phyloP scores from a whole-genome alignment of 1,139 yeast species.

The Pichia sp. region DNA sequence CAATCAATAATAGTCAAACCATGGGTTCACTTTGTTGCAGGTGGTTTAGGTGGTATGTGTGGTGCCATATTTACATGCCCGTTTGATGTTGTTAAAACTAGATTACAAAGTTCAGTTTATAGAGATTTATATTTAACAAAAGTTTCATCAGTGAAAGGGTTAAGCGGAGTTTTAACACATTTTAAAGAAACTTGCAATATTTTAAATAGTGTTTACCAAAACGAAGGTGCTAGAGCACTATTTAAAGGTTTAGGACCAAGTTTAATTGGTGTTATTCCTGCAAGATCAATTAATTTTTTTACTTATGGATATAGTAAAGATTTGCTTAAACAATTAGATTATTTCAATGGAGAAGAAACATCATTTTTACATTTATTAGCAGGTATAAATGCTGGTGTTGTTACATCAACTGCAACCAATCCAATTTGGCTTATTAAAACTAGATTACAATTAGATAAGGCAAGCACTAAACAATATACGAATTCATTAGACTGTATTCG shows the following conservation, averaged over 20 bases:
- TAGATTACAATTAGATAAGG: conserved; percentile 81
- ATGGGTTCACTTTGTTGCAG: conserved; percentile 99
- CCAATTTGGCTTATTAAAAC: conserved; percentile 99
- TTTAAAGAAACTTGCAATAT: conserved; percentile 78
- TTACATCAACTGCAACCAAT: conserved; percentile 95
- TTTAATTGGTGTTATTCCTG: conserved; percentile 97
- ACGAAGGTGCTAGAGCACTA: conserved; percentile 80
- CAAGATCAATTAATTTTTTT: conserved; percentile 92
- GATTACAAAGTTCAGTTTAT: conserved; percentile 80
- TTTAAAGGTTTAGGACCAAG: conserved; percentile 97
- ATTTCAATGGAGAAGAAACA: conserved; percentile 75
- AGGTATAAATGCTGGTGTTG: conserved; percentile 92
- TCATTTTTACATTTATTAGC: conserved; percentile 82
- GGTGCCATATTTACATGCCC: conserved; percentile 95
- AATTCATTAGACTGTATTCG: conserved; percentile 82
- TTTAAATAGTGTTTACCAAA: conserved; percentile 56
- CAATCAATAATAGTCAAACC: conserved; percentile 44
- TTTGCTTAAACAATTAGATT: conserved; percentile 45
- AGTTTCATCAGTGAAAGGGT: not conserved
- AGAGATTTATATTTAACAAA: conserved; percentile 26
- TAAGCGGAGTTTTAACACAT: conserved; percentile 37
- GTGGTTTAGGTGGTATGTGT: conserved; percentile 96
- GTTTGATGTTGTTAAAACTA: conserved; percentile 90
- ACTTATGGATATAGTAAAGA: conserved; percentile 93
- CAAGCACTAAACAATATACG: conserved; percentile 57